Base-by-base conservation (phyloP, 805 yeast genomes). In the Sugiyamaella qingdaonensis region DNA sequence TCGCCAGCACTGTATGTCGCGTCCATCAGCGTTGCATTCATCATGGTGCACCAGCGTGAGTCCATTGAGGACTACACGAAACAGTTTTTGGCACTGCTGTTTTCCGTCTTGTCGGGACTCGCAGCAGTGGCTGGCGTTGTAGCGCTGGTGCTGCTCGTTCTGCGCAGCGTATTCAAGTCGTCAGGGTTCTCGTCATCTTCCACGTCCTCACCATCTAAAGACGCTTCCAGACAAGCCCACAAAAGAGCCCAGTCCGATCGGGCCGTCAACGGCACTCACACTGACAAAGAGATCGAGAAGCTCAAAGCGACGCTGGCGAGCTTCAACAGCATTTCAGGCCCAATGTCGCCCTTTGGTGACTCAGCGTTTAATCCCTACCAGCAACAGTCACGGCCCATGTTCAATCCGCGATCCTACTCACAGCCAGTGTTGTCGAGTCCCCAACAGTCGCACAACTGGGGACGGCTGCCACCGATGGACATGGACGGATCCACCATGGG, bases 1-100 rank as follows among this genome's bases (percentile, higher is more conserved):
- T 58, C 56, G 5, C 62, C 62, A 5, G 62, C 62, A 4, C 31
- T 55, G 9, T 57, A 47, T 46, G 47, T 59, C 27, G 52, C 62
- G 13, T 43, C 56, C 7, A 50, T 59, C 39, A 53, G 55, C 36
- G 37, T 55, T 16, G 60, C 61, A n/a, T 39, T 59, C 35, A 34
- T 57, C 36, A 47, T 57, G 29, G 55, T 50, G 10, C 60, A 51
- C 31, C 58, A 51, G 46, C 52, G 50, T 10, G 59, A 53, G 16
- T 32, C 34, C 42, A 55, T 59, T 27, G 58, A 59, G 35, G 50
- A 42, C 8, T 54, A 53, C 36, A 52, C 58, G 34, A 52, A 50
- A 19, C 46, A 49, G 36, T 48, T 52, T 2, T 33, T 57, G n/a
- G 48, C 46, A 7, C 32, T 54, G 29, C 14, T 59, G 16, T 55